These are phyloP conservation scores for Epichloe gansuensis DNA, from an alignment of 2,329 filamentous ascomycete genomes.

Conservation along the genomic window DNA sequence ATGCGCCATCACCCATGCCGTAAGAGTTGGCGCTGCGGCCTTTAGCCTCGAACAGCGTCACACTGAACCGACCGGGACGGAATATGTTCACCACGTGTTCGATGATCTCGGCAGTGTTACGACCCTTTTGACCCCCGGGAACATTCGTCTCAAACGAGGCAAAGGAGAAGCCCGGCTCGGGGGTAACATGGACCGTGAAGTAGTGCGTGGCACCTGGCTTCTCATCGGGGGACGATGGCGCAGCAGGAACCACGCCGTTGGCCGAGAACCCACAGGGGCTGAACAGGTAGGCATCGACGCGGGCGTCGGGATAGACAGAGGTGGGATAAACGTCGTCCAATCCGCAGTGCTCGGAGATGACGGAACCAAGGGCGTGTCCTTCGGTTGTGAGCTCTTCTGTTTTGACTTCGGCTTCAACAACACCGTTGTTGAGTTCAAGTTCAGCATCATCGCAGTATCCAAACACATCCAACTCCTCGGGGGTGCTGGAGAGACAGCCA, in stretches of 20 bases:
- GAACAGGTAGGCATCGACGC: slow-evolving; percentile 92
- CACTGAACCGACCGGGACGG: slow-evolving; percentile 92
- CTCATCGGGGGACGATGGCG: slow-evolving; percentile 28
- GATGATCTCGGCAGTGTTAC: slow-evolving; percentile 80
- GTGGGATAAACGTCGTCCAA: slow-evolving; percentile 80
- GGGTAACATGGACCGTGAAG: slow-evolving; percentile 96
- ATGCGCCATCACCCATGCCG: slow-evolving; percentile 27
- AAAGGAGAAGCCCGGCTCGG: slow-evolving; percentile 92
- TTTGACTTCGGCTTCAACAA: slow-evolving; percentile 31
- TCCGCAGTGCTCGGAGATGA: slow-evolving; percentile 82
- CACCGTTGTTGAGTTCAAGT: slow-evolving; percentile 31
- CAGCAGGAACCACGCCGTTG: slow-evolving; percentile 84
- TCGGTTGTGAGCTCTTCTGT: slow-evolving; percentile 75
- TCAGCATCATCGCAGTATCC: slow-evolving; percentile 47
- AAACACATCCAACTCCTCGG: slow-evolving; percentile 69
- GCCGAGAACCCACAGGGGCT: slow-evolving; percentile 94
- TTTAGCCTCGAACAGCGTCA: slow-evolving; percentile 93
- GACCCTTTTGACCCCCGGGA: slow-evolving; percentile 76
- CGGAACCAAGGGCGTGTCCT: slow-evolving; percentile 82
- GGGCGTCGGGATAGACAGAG: slow-evolving; percentile 78
- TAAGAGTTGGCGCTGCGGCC: slow-evolving; percentile 31
- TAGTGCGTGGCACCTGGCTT: slow-evolving; percentile 57
- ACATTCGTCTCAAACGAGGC: slow-evolving; percentile 98
- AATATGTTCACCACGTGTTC: slow-evolving; percentile 93
- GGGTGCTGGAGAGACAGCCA: slow-evolving; percentile 39